A percentile compares a stretch with the other conserved stretches of the same genome.
These are phyloP conservation scores for Xylariaceae sp. DNA, from an alignment of 2,329 filamentous ascomycete genomes.

Conservation along the genomic window DNA sequence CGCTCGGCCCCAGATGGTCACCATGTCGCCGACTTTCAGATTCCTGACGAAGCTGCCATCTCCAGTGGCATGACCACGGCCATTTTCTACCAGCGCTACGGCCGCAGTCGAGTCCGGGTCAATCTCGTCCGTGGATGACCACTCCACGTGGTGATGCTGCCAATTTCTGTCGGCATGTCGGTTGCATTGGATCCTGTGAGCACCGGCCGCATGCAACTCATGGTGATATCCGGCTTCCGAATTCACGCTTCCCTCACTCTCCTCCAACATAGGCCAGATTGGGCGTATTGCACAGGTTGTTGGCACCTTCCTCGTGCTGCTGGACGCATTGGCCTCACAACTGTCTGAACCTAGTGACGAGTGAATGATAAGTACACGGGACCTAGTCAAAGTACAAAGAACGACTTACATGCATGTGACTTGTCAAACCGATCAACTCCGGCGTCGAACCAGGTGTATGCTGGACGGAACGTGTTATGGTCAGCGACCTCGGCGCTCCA, in stretches of 20 bases:
- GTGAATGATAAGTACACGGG: conserved; percentile 8
- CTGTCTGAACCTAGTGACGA: conserved; percentile 19
- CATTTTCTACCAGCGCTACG: conserved; percentile 36
- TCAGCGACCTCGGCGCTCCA: conserved; percentile 38
- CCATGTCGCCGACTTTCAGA: conserved; percentile 55
- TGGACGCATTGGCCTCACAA: conserved; percentile 2
- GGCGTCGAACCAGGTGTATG: conserved; percentile 62
- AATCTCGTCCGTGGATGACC: conserved; percentile 49
- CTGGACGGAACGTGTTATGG: conserved; percentile 41
- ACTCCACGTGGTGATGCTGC: conserved; percentile 46
- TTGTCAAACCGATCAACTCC: conserved; percentile 54
- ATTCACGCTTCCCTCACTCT: conserved; percentile 12
- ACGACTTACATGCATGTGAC: conserved; percentile 23
- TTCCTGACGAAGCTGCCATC: conserved; percentile 54
- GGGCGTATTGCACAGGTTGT: conserved; percentile 28
- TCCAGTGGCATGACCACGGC: conserved; percentile 48
- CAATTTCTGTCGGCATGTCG: conserved; percentile 31
- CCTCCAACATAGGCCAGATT: conserved; percentile 24
- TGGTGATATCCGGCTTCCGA: conserved; percentile 31
- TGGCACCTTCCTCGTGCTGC: conserved; percentile 11
- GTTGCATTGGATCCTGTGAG: conserved; percentile 48
- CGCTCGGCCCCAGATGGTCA: conserved; percentile 59
- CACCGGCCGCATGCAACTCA: conserved; percentile 30
- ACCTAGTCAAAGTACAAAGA: background rate
- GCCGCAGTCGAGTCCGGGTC: conserved; percentile 40